These are phyloP conservation scores for Teratosphaeria pseudoeucalypti DNA, from an alignment of 2,329 filamentous ascomycete species.

Conservation along the genomic window DNA sequence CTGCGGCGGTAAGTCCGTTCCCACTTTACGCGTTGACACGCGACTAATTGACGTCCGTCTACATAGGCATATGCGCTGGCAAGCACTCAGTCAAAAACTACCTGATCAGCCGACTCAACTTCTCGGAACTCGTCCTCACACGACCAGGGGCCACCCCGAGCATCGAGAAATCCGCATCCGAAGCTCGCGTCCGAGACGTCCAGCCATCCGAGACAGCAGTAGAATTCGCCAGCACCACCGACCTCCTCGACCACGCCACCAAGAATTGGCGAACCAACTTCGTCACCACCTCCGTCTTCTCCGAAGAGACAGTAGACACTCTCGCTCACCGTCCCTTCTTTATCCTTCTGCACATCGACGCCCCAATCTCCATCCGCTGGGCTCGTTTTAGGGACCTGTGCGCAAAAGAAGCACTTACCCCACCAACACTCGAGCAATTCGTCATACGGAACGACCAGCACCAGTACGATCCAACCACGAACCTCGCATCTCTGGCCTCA, in stretches of 20 bases:
- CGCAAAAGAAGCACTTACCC: conserved; percentile 30
- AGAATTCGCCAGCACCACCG: conserved; percentile 51
- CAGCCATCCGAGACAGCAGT: conserved; percentile 9
- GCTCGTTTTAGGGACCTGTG: conserved; percentile 58
- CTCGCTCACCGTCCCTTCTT: conserved; percentile 81
- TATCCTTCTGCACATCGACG: conserved; percentile 82
- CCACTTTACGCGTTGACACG: neutral
- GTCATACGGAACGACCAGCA: conserved; percentile 59
- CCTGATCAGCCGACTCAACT: conserved; percentile 72
- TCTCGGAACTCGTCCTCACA: conserved; percentile 59
- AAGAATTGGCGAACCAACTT: conserved; percentile 72
- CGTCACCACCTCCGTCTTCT: conserved; percentile 75
- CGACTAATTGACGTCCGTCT: neutral
- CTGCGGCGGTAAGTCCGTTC: conserved; percentile 50
- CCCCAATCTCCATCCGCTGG: conserved; percentile 77
- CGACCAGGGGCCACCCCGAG: conserved; percentile 27
- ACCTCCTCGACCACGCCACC: conserved; percentile 76
- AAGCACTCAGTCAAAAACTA: conserved; percentile 86
- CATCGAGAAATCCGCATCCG: conserved; percentile 33
- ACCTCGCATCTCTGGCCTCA: conserved; percentile 66
- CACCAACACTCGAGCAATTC: conserved; percentile 49
- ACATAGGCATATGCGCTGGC: conserved; percentile 76
- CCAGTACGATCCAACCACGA: conserved; percentile 56
- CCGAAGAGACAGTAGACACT: conserved; percentile 61
- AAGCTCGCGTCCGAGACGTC: conserved; percentile 24